These are phyloP conservation scores for Leccinum holopus DNA, from an alignment of 1,284 basidiomycete species.

Conservation along the genomic window DNA sequence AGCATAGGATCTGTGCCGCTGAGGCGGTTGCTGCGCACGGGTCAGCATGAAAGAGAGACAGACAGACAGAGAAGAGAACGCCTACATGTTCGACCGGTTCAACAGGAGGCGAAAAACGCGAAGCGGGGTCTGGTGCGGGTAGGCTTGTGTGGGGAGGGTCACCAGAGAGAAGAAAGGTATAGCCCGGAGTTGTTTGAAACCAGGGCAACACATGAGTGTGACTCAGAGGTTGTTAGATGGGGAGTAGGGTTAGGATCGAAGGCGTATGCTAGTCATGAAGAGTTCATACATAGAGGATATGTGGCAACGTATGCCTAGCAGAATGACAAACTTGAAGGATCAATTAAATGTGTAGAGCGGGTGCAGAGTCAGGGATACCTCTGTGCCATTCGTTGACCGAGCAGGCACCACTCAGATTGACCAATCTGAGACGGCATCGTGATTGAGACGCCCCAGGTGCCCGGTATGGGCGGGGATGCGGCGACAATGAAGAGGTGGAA, in stretches of 20 bases:
- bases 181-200: slow-evolving; percentile 39
- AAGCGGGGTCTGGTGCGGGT: not conserved
- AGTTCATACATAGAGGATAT: slow-evolving; percentile 46
- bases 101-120: not conserved
- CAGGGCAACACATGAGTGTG: slow-evolving; percentile 36
- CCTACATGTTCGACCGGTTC: slow-evolving; percentile 20
- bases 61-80: not conserved
- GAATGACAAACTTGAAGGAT: slow-evolving; percentile 11
- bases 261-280: slow-evolving; percentile 55
- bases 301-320: slow-evolving; percentile 55
- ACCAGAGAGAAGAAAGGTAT: slow-evolving; percentile 38
- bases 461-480: slow-evolving; percentile 44
- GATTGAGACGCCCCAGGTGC: slow-evolving; percentile 29
- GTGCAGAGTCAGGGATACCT: slow-evolving; percentile 38
- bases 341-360: slow-evolving; percentile 13
- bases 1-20: not conserved
- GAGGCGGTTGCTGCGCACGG: slow-evolving; percentile 15
- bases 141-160: slow-evolving; percentile 12
- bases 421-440: slow-evolving; percentile 27
- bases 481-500: slow-evolving; percentile 60
- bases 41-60: slow-evolving; percentile 14
- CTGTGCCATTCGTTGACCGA: slow-evolving; percentile 48
- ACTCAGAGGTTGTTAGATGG: slow-evolving; percentile 3
- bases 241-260: slow-evolving; percentile 5
- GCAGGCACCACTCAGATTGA: slow-evolving; percentile 39